Conservation (phyloP, 108 stramenopile species). For the Fragilariopsis cylindrus region DNA sequence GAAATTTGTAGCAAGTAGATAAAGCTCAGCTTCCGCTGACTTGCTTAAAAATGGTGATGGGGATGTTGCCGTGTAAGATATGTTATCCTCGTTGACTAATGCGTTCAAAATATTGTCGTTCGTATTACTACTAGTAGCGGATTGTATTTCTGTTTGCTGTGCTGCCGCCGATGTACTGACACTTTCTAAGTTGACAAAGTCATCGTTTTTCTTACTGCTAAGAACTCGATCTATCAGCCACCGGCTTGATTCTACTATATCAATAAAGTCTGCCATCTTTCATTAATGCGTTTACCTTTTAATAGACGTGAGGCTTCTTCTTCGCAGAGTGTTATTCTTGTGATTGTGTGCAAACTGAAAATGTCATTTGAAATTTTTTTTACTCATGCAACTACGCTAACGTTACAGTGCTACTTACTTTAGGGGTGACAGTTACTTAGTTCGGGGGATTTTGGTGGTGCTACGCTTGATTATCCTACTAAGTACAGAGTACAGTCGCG, state of each 20-base stretch:
- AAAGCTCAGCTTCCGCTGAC: conserved; percentile 82
- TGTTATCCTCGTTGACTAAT: not conserved
- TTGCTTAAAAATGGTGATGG: conserved; percentile 69
- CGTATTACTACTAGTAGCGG: not conserved
- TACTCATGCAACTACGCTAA: too few relatives aligned
- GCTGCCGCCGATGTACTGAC: not conserved
- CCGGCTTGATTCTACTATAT: conserved; percentile 28
- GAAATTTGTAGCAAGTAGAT: conserved; percentile 87
- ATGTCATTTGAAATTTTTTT: too few relatives aligned
- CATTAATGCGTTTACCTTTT: too few relatives aligned
- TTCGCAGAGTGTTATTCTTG: too few relatives aligned
- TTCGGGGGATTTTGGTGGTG: too few relatives aligned
- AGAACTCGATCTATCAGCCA: conserved; percentile 24
- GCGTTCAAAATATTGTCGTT: conserved; percentile 3
- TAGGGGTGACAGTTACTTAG: too few relatives aligned
- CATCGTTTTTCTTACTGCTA: conserved; percentile 27
- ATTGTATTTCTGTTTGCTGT: not conserved
- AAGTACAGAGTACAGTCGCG: too few relatives aligned
- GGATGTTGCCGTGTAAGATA: not conserved
- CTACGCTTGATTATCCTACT: too few relatives aligned
- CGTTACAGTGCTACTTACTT: too few relatives aligned
- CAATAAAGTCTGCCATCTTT: conserved; percentile 40
- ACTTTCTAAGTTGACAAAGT: conserved; percentile 38
- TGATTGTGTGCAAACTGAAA: too few relatives aligned
- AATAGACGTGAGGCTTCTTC: too few relatives aligned